These are phyloP conservation scores for Stevia rebaudiana DNA, from an alignment of 140 eudicot genomes.

Conservation along the genomic window DNA sequence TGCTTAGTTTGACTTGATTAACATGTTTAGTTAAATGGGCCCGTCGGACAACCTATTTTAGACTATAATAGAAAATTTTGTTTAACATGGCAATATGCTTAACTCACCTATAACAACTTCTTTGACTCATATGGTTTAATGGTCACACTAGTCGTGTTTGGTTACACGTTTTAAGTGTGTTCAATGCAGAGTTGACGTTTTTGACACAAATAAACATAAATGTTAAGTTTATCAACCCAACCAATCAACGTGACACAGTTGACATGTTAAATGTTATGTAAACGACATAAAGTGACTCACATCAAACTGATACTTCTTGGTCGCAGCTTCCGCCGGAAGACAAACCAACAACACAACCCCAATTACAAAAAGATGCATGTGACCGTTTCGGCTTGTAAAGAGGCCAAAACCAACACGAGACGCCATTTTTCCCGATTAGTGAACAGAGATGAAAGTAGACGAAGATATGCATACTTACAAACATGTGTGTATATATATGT, in stretches of 20 bases:
- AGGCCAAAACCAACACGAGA: conserved; percentile 17
- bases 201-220: too few species aligned
- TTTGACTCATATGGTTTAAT: not conserved
- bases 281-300: conserved; percentile 4
- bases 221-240: not conserved
- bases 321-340: conserved; percentile 11
- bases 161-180: not conserved
- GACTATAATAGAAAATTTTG: too few species aligned
- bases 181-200: too few species aligned
- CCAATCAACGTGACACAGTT: too few species aligned
- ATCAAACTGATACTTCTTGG: conserved; percentile 27
- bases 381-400: not conserved
- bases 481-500: not conserved
- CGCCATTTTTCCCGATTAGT: conserved; percentile 28
- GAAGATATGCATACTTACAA: conserved; percentile 12
- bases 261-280: not conserved
- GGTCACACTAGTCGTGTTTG: not conserved
- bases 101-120: not conserved
- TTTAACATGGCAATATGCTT: not conserved
- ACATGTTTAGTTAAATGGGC: too few species aligned
- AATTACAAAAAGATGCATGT: not conserved
- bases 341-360: conserved; percentile 6
- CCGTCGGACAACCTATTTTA: too few species aligned
- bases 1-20: too few species aligned
- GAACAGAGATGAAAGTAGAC: not conserved